Base-by-base conservation (phyloP, 495 filamentous ascomycete species). In the Bryoglossum gracile region DNA sequence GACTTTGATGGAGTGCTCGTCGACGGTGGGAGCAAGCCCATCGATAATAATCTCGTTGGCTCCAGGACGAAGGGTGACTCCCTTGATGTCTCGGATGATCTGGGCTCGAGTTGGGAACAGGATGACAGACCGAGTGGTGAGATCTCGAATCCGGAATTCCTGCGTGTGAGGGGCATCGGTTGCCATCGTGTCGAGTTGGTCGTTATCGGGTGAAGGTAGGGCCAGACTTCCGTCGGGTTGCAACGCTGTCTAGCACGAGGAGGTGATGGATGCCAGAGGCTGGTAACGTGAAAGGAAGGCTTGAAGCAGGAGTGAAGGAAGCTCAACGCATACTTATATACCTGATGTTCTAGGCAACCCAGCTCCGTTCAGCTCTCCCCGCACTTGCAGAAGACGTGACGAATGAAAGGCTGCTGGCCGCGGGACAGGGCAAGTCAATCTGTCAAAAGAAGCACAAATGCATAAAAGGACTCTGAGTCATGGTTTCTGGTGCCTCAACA, bases 1-100 rank as follows among this genome's bases (percentile, higher is more conserved):
- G 47, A 88, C 78, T 54, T 83, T 83, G 65, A 87, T 78, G 24
- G 80, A 84, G 58, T 81, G 69, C 54, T 80, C 69, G 49, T 86
- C 81, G 32, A 76, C 69, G 10, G 73, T 76, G 2, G 80, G 82
- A 5, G 79, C 77, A 22, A 88, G 67, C 11, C 82, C 86, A 11
- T 76, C 59, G 22, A 89, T 70, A 5, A 71, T 77, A 49, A 90
- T 77, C 49, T 85, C 72, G 56, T 83, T 83, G 17, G 72, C 55
- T 8, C 80, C 81, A 18, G 74, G 70, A 74, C 70, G 44, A 22
- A 50, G 69, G 11, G 61, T 57, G 13, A 86, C 68, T 56, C 76
- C 65, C 38, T 75, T 72, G 62, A 87, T 77, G 42, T 83, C 76
- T 16, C 83, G 75, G 21, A 79, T 68, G 11, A 86, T 63, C 10